Conservation (phyloP, 2,329 filamentous ascomycete species). For the Aaosphaeria arxii region DNA sequence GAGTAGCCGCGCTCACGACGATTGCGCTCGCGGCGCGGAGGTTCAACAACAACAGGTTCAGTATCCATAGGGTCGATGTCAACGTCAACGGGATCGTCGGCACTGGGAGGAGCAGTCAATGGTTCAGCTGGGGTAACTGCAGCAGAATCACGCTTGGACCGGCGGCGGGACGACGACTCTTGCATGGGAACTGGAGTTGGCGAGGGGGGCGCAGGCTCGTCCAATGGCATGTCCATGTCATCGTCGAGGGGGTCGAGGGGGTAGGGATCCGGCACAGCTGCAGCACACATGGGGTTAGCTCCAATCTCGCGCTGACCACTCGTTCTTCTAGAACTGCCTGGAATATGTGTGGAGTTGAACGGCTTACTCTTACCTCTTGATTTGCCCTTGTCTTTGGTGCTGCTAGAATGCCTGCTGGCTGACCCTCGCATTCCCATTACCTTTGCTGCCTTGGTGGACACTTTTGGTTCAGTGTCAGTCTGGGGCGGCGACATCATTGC, state of each 20-base stretch:
- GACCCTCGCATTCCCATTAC: slow-evolving; percentile 60
- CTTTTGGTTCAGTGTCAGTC: slow-evolving; percentile 58
- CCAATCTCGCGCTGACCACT: slow-evolving; percentile 33
- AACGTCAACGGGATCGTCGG: slow-evolving; percentile 44
- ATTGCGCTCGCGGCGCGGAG: slow-evolving; percentile 41
- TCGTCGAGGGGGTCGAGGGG: slow-evolving; percentile 61
- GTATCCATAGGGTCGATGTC: slow-evolving; percentile 38
- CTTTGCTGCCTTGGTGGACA: slow-evolving; percentile 75
- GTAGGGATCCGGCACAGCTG: slow-evolving; percentile 55
- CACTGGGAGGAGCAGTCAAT: slow-evolving; percentile 36
- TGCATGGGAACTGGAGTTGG: slow-evolving; percentile 30
- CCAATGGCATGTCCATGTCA: slow-evolving; percentile 51
- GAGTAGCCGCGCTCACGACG: slow-evolving; percentile 58
- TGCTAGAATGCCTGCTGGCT: slow-evolving; percentile 42
- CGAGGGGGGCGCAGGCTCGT: slow-evolving; percentile 30
- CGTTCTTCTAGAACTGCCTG: slow-evolving; percentile 18
- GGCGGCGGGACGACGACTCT: slow-evolving; percentile 35
- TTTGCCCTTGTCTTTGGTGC: slow-evolving; percentile 43
- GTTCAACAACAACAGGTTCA: slow-evolving; percentile 49
- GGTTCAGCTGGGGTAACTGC: slow-evolving; percentile 26
- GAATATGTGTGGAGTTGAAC: slow-evolving; percentile 6
- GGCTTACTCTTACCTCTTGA: slow-evolving; percentile 45
- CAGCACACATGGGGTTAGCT: slow-evolving; percentile 25
- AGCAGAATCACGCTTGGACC: slow-evolving; percentile 39
- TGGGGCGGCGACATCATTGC: slow-evolving; percentile 71